Conservation (phyloP, 1,284 basidiomycete genomes). For the Ceratobasidium theobromae region DNA sequence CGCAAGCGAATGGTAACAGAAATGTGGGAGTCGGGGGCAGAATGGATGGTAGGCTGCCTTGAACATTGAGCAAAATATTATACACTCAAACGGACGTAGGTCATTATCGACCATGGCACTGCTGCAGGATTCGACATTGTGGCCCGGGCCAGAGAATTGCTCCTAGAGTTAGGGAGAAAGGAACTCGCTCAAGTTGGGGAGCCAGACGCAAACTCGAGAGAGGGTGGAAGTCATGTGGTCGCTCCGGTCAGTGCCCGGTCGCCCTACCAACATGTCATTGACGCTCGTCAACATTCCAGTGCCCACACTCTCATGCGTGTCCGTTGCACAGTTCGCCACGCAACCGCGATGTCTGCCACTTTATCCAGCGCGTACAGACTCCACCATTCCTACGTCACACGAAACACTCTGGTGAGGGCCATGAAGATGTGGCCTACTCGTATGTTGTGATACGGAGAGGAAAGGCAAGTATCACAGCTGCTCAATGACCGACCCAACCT, state of each 20-base stretch:
- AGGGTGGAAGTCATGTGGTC: slow-evolving; percentile 69
- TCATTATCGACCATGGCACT: slow-evolving; percentile 86
- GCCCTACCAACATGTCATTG: slow-evolving; percentile 33
- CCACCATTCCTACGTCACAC: slow-evolving; percentile 84
- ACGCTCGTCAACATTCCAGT: slow-evolving; percentile 51
- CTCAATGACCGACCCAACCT: not conserved
- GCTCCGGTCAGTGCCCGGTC: slow-evolving; percentile 63
- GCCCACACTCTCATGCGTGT: slow-evolving; percentile 88
- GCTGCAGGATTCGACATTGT: slow-evolving; percentile 77
- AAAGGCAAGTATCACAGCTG: slow-evolving; percentile 32
- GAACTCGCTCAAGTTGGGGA: slow-evolving; percentile 47
- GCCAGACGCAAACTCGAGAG: slow-evolving; percentile 41
- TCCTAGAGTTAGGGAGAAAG: slow-evolving; percentile 68
- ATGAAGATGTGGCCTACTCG: slow-evolving; percentile 85
- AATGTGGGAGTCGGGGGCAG: slow-evolving; percentile 89
- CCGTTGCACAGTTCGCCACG: slow-evolving; percentile 54
- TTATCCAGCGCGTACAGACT: slow-evolving; percentile 83
- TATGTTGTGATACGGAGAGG: slow-evolving; percentile 91
- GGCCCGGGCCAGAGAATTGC: slow-evolving; percentile 76
- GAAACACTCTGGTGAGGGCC: slow-evolving; percentile 79
- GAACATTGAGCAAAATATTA: slow-evolving; percentile 35
- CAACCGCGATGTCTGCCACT: slow-evolving; percentile 68
- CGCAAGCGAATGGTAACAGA: slow-evolving; percentile 72
- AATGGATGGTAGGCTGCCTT: slow-evolving; percentile 60
- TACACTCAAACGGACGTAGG: slow-evolving; percentile 46